These are phyloP conservation scores for Tricholoma saponaceum DNA, from an alignment of 768 basidiomycete genomes.

Conservation along the genomic window DNA sequence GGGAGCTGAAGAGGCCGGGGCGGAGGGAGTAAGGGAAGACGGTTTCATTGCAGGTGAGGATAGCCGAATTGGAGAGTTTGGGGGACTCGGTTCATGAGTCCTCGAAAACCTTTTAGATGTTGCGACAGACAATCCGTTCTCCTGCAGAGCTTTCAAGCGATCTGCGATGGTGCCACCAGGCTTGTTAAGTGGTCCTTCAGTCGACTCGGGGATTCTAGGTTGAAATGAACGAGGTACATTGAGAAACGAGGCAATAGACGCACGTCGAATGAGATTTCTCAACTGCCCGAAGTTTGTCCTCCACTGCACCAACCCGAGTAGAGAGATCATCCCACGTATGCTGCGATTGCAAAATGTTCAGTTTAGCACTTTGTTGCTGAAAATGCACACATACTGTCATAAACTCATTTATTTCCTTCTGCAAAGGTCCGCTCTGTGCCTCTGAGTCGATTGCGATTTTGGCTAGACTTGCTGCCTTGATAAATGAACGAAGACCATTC, in stretches of 20 bases:
- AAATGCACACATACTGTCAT: constrained; percentile 49
- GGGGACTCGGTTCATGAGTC: constrained; percentile 42
- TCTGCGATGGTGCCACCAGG: constrained; percentile 75
- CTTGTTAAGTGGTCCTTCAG: constrained; percentile 37
- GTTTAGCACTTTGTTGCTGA: too few relatives aligned
- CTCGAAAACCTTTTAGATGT: constrained; percentile 57
- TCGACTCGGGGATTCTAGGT: constrained; percentile 13
- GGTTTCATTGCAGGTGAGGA: constrained; percentile 25
- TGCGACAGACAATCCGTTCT: constrained; percentile 62
- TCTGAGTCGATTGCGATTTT: constrained; percentile 62
- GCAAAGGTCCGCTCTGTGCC: constrained; percentile 50
- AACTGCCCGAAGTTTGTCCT: constrained; percentile 44
- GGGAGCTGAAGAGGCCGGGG: constrained; percentile 31
- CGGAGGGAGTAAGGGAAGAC: constrained; percentile 24
- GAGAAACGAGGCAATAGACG: constrained; percentile 13
- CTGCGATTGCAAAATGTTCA: constrained; percentile 12
- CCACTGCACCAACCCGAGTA: constrained; percentile 33
- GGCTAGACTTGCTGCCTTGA: constrained; percentile 56
- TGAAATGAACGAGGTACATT: constrained; percentile 5
- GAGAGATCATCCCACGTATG: constrained; percentile 36
- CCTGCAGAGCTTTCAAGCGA: constrained; percentile 70
- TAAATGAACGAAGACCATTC: constrained; percentile 55
- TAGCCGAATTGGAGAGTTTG: constrained; percentile 35
- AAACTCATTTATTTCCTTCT: constrained; percentile 63
- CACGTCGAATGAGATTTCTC: constrained; percentile 32